These are phyloP conservation scores for Russula sp. DNA, from an alignment of 768 basidiomycete species.

Conservation along the genomic window DNA sequence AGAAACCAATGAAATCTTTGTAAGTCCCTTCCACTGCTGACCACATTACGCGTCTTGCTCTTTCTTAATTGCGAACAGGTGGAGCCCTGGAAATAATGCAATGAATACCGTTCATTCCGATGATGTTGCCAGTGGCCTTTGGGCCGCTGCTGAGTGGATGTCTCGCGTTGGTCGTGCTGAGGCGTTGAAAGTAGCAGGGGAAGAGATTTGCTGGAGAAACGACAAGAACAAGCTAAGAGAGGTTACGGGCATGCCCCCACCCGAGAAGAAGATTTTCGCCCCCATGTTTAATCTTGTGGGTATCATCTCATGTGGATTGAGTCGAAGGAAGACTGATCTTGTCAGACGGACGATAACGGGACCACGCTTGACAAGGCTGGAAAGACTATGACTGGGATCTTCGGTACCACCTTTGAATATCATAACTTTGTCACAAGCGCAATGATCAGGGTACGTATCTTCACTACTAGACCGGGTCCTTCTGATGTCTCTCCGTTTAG, in stretches of 20 bases:
- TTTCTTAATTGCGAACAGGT: conserved; percentile 37
- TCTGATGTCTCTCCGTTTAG: conserved; percentile 32
- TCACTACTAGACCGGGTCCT: background rate
- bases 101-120: conserved; percentile 72
- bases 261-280: conserved; percentile 53
- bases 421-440: conserved; percentile 65
- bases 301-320: conserved; percentile 3
- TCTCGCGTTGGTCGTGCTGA: conserved; percentile 52
- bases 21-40: conserved; percentile 33
- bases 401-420: conserved; percentile 77
- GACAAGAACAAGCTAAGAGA: conserved; percentile 63
- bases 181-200: conserved; percentile 61
- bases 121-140: conserved; percentile 72
- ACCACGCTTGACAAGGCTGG: conserved; percentile 64
- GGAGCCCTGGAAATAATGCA: conserved; percentile 73
- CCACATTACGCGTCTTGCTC: background rate
- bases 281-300: conserved; percentile 80
- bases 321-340: conserved; percentile 4
- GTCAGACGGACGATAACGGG: conserved; percentile 69
- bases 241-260: conserved; percentile 54
- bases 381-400: conserved; percentile 59
- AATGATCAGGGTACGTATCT: conserved; percentile 50
- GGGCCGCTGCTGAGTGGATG: conserved; percentile 78
- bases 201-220: conserved; percentile 58
- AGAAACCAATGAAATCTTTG: conserved; percentile 84